These are phyloP conservation scores for Neoboletus magnificus DNA, from an alignment of 768 basidiomycete species.

Conservation along the genomic window DNA sequence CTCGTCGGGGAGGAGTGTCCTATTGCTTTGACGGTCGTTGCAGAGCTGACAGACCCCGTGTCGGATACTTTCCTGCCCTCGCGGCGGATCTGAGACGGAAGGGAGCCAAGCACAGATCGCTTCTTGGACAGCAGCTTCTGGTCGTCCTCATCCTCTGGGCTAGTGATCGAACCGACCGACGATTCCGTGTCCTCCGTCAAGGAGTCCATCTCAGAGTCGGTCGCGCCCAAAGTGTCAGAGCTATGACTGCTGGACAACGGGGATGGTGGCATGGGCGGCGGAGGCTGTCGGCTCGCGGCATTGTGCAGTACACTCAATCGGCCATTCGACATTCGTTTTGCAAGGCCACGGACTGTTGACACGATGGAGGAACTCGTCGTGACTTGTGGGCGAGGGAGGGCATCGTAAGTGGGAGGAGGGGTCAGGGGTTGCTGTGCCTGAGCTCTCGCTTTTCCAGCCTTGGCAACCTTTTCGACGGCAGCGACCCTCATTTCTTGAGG, in stretches of 20 bases:
- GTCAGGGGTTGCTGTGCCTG: constrained; percentile 44
- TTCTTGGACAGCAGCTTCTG: constrained; percentile 25
- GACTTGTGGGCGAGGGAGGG: constrained; percentile 19
- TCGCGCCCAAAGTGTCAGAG: constrained; percentile 43
- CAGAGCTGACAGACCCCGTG: constrained; percentile 34
- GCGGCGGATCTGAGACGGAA: constrained; percentile 42
- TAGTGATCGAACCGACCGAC: constrained; percentile 48
- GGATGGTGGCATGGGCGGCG: constrained; percentile 21
- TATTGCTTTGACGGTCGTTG: constrained; percentile 34
- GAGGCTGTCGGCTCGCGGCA: constrained; percentile 15
- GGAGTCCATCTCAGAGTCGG: constrained; percentile 58
- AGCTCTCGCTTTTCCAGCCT: constrained; percentile 52
- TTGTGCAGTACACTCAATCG: constrained; percentile 34
- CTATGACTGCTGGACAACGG: constrained; percentile 40
- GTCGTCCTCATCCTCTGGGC: constrained; percentile 44
- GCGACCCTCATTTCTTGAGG: constrained; percentile 46
- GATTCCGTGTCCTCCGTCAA: constrained; percentile 63
- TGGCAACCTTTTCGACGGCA: constrained; percentile 53
- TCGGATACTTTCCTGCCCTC: constrained; percentile 39
- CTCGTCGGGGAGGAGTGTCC: constrained; percentile 19
- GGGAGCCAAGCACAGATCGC: constrained; percentile 46
- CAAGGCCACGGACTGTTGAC: constrained; percentile 57
- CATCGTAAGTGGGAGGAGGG: constrained; percentile 42
- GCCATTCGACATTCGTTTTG: constrained; percentile 50
- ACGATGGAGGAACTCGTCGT: constrained; percentile 38